Conservation (phyloP, 108 stramenopile species). For the Seminavis robusta region DNA sequence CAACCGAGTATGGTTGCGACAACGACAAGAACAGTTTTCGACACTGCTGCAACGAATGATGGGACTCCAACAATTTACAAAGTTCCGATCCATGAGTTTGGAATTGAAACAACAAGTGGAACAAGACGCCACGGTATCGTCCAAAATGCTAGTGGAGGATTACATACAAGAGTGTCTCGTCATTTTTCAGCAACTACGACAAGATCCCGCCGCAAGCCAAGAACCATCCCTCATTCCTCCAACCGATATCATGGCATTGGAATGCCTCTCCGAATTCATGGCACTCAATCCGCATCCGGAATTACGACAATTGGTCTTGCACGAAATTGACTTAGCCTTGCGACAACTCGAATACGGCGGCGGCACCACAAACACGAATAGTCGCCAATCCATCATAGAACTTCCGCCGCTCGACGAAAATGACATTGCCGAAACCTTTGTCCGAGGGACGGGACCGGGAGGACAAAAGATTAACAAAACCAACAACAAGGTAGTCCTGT, state of each 20-base stretch:
- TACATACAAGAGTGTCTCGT: constrained; percentile 36
- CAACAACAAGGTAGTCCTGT: constrained; percentile 66
- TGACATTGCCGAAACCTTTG: constrained; percentile 77
- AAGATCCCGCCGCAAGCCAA: constrained; percentile 9
- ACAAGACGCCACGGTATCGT: background rate
- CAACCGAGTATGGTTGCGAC: constrained; percentile 29
- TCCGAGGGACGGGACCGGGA: constrained; percentile 75
- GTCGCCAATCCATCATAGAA: background rate
- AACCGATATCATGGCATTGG: constrained; percentile 42
- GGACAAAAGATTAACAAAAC: constrained; percentile 94
- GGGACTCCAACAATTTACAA: constrained; percentile 33
- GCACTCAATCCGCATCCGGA: constrained; percentile 47
- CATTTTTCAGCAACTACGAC: constrained; percentile 37
- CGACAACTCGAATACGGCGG: background rate
- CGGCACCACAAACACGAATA: background rate
- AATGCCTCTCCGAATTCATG: constrained; percentile 61
- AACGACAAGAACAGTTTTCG: constrained; percentile 43
- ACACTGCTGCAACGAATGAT: constrained; percentile 35
- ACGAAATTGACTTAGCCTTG: constrained; percentile 42
- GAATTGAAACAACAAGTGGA: constrained; percentile 32
- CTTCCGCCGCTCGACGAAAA: constrained; percentile 42
- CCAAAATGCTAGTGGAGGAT: constrained; percentile 28
- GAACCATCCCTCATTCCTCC: constrained; percentile 17
- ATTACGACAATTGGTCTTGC: constrained; percentile 43
- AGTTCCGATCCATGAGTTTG: too few species aligned